A percentile compares a stretch with the other conserved stretches of the same genome.
These are phyloP conservation scores for Blastobotrys illinoisensis DNA, from an alignment of 1,139 yeast species.

Conservation along the genomic window DNA sequence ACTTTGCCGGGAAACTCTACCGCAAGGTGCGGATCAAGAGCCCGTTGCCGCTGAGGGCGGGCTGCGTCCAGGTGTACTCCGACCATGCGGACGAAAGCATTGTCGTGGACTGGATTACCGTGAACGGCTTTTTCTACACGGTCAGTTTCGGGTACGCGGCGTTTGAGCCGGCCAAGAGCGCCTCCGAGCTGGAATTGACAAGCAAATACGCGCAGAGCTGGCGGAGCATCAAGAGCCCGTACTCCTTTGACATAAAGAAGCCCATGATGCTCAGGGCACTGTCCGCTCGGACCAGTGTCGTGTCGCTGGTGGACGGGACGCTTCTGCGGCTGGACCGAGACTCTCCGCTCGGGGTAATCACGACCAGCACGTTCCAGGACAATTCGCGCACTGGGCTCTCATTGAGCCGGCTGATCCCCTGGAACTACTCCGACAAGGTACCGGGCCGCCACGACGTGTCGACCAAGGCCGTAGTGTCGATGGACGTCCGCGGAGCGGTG, in stretches of 20 bases:
- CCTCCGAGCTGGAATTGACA: conserved; percentile 7
- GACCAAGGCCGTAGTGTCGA: conserved; percentile 24
- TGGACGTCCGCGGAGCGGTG: conserved; percentile 9
- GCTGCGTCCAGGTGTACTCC: conserved; percentile 23
- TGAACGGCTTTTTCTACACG: conserved; percentile 27
- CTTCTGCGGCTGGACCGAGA: conserved; percentile 49
- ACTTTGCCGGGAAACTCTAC: conserved; percentile 12
- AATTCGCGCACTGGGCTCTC: conserved; percentile 15
- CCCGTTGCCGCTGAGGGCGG: conserved; percentile 18
- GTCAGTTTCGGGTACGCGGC: conserved; percentile 17
- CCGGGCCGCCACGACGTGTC: conserved; percentile 31
- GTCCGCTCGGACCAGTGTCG: conserved; percentile 41
- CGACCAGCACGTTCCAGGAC: conserved; percentile 22
- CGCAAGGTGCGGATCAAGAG: conserved; percentile 22
- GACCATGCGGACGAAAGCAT: conserved; percentile 15
- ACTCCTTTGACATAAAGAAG: conserved; percentile 62
- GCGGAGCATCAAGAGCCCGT: conserved; percentile 42
- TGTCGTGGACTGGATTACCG: conserved; percentile 25
- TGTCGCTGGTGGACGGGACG: conserved; percentile 62
- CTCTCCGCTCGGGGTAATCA: conserved; percentile 22
- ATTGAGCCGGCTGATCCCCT: conserved; percentile 17
- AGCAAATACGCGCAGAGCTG: conserved; percentile 22
- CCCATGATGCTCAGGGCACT: conserved; percentile 54
- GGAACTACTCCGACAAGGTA: conserved; percentile 26
- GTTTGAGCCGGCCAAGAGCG: conserved; percentile 12